phyloP scores from a whole-genome alignment of 1,284 basidiomycete species.

The Trametes versicolor region DNA sequence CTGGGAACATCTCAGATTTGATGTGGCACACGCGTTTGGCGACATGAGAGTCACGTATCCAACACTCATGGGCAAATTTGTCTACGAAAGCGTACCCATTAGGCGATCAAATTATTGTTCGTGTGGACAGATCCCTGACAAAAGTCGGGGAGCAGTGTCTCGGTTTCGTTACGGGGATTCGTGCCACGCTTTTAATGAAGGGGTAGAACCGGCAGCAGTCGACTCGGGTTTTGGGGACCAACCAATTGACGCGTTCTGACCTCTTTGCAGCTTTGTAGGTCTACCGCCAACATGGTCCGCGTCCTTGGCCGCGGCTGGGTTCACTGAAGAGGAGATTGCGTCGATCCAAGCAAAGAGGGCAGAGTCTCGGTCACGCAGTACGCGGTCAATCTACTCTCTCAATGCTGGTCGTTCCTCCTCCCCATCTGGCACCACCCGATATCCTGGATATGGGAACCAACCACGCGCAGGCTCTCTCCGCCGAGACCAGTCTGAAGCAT shows the following conservation, averaged over 20 bases:
- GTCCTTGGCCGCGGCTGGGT: constrained; percentile 66
- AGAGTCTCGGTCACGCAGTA: constrained; percentile 47
- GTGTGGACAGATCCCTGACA: too few relatives aligned
- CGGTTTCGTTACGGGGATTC: too few relatives aligned
- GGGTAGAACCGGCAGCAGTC: too few relatives aligned
- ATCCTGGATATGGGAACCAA: constrained; percentile 22
- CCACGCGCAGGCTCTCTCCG: constrained; percentile 33
- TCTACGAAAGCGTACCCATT: too few relatives aligned
- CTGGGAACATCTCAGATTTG: too few relatives aligned
- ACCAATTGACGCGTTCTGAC: constrained; percentile 22
- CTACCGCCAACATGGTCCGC: constrained; percentile 78
- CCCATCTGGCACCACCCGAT: constrained; percentile 30
- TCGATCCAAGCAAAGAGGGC: constrained; percentile 64
- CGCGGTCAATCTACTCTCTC: constrained; percentile 41
- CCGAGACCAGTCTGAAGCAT: constrained; percentile 36
- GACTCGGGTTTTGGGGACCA: too few relatives aligned
- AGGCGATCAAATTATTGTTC: too few relatives aligned
- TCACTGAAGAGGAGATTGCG: constrained; percentile 72
- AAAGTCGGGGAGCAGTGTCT: too few relatives aligned
- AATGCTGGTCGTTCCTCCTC: constrained; percentile 34
- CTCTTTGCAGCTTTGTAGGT: constrained; percentile 60
- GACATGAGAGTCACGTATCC: too few relatives aligned
- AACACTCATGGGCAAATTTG: too few relatives aligned
- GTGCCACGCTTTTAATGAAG: too few relatives aligned
- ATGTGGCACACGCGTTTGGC: too few relatives aligned